Conservation (phyloP, 78 protist species). For the Planoprotostelium fungivorum region DNA sequence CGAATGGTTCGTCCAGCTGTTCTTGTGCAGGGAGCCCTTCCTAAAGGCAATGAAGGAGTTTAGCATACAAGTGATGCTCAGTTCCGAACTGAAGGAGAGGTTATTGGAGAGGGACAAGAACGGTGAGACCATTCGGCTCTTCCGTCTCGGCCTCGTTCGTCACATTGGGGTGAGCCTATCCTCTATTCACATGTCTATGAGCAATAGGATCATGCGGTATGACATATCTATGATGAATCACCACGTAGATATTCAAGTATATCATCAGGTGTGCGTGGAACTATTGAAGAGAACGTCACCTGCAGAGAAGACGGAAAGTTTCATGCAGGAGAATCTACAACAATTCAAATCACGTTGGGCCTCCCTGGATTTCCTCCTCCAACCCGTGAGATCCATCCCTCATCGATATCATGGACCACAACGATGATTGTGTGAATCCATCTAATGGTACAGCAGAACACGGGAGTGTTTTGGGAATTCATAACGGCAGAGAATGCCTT, state of each 20-base stretch:
- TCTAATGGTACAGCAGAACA: constrained; percentile 17
- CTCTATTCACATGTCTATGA: neutral
- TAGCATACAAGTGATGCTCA: neutral
- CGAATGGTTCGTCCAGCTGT: neutral
- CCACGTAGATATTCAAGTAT: constrained; percentile 26
- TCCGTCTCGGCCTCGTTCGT: neutral
- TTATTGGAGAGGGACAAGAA: constrained; percentile 13
- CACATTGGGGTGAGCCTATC: neutral
- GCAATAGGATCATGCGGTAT: constrained; percentile 10
- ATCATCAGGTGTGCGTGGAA: constrained; percentile 40
- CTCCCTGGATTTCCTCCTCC: neutral
- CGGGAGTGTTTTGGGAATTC: constrained; percentile 45
- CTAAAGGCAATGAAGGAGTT: neutral
- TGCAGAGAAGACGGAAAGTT: neutral
- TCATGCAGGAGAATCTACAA: neutral
- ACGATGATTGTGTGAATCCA: constrained; percentile 2
- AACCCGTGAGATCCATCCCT: neutral
- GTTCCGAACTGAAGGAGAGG: constrained; percentile 21
- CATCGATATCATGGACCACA: neutral
- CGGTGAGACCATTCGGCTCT: neutral
- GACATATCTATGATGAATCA: no score
- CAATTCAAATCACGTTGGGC: neutral
- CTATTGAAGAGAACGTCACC: constrained; percentile 31
- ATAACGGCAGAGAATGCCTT: constrained; percentile 4
- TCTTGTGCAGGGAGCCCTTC: neutral